Conservation (phyloP, 139 green algal species). For the Desmodesmus armatus region DNA sequence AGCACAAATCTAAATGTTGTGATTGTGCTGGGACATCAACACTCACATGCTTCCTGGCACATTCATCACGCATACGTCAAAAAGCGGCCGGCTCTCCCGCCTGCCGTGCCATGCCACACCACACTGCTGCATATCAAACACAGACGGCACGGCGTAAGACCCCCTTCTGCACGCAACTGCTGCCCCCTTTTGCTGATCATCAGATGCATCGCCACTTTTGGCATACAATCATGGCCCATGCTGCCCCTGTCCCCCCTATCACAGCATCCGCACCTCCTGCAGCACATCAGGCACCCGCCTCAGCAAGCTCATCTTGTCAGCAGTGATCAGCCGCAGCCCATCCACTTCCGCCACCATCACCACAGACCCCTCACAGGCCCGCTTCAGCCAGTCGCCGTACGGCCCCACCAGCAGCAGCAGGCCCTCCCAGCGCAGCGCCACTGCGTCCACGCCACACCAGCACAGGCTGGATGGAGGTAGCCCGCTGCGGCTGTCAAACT, state of each 20-base stretch:
- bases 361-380: neutral
- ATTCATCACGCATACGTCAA: too few species aligned
- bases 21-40: too few species aligned
- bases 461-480: slow-evolving; percentile 67
- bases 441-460: slow-evolving; percentile 88
- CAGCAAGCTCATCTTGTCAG: slow-evolving; percentile 67
- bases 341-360: slow-evolving; percentile 78
- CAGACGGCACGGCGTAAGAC: too few species aligned
- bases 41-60: too few species aligned
- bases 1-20: too few species aligned
- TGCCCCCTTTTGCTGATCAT: neutral
- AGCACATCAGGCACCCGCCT: slow-evolving; percentile 68
- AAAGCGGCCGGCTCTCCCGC: too few species aligned
- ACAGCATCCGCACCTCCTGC: slow-evolving; percentile 49
- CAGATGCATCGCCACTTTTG: neutral
- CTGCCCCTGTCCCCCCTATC: neutral
- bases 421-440: slow-evolving; percentile 85
- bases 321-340: slow-evolving; percentile 77
- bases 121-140: neutral
- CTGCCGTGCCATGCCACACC: neutral
- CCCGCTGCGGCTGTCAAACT: slow-evolving; percentile 78
- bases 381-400: slow-evolving; percentile 67
- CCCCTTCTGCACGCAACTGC: too few species aligned
- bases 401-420: slow-evolving; percentile 79
- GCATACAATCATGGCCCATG: too few species aligned